These are phyloP conservation scores for Venturia asperata DNA, from an alignment of 2,329 filamentous ascomycete genomes.

Conservation along the genomic window DNA sequence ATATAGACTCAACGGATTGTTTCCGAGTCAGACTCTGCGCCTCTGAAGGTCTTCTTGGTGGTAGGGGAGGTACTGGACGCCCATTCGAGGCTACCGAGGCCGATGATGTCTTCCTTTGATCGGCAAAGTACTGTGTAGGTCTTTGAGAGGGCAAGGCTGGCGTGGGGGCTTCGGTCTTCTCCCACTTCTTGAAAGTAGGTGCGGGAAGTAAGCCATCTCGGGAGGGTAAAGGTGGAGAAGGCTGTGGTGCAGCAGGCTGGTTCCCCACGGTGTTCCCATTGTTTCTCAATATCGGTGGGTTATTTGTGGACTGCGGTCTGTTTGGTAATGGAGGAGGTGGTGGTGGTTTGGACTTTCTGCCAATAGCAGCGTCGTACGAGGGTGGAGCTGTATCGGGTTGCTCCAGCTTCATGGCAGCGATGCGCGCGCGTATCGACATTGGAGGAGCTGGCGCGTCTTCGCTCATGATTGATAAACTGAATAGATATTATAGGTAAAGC, in stretches of 20 bases:
- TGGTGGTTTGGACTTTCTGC: slow-evolving; percentile 17
- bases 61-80: slow-evolving; percentile 32
- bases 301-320: slow-evolving; percentile 15
- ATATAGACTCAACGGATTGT: slow-evolving; percentile 25
- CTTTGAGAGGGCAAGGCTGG: slow-evolving; percentile 45
- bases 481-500: background rate
- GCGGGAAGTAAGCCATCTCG: slow-evolving; percentile 17
- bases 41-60: slow-evolving; percentile 38
- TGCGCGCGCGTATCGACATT: slow-evolving; percentile 39
- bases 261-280: slow-evolving; percentile 11
- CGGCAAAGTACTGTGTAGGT: slow-evolving; percentile 28
- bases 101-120: slow-evolving; percentile 5
- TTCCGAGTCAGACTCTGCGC: slow-evolving; percentile 23
- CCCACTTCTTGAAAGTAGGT: slow-evolving; percentile 17
- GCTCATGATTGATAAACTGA: slow-evolving; percentile 1
- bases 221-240: slow-evolving; percentile 12
- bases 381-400: slow-evolving; percentile 34
- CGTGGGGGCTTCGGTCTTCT: slow-evolving; percentile 21
- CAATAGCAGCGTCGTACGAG: slow-evolving; percentile 26
- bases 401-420: slow-evolving; percentile 42
- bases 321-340: slow-evolving; percentile 22
- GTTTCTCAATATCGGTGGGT: slow-evolving; percentile 10
- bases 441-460: slow-evolving; percentile 10
- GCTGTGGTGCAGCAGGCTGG: slow-evolving; percentile 15
- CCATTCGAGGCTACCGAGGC: slow-evolving; percentile 2